Conservation (phyloP, 305 asterid species). For the Euphrasia arctica region DNA sequence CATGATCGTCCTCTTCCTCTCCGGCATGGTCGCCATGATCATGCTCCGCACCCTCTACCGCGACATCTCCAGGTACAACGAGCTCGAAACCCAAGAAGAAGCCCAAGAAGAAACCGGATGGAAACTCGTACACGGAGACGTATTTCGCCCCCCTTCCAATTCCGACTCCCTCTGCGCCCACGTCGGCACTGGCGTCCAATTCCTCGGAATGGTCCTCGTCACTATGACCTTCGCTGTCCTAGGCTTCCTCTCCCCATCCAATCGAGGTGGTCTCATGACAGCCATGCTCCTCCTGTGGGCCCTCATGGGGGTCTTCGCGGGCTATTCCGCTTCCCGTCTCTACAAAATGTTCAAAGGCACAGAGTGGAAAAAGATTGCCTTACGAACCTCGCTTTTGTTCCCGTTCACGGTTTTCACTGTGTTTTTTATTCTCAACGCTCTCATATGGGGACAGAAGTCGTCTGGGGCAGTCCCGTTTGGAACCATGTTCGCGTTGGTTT, state of each 20-base stretch:
- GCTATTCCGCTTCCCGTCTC: slow-evolving; percentile 67
- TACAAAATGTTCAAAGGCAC: slow-evolving; percentile 83
- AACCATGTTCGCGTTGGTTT: slow-evolving; percentile 66
- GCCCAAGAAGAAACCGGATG: slow-evolving; percentile 88
- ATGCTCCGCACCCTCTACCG: slow-evolving; percentile 85
- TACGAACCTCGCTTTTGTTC: slow-evolving; percentile 60
- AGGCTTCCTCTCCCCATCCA: slow-evolving; percentile 85
- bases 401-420: slow-evolving; percentile 56
- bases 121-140: slow-evolving; percentile 85
- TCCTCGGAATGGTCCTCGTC: slow-evolving; percentile 75
- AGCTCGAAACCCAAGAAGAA: slow-evolving; percentile 84
- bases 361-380: slow-evolving; percentile 75
- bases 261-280: slow-evolving; percentile 85
- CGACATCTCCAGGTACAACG: slow-evolving; percentile 82
- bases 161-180: slow-evolving; percentile 68
- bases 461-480: slow-evolving; percentile 86
- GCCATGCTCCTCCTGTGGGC: slow-evolving; percentile 88
- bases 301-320: slow-evolving; percentile 81
- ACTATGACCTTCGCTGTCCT: slow-evolving; percentile 78
- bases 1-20: slow-evolving; percentile 84
- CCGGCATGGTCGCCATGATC: slow-evolving; percentile 95
- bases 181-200: slow-evolving; percentile 83
- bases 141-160: slow-evolving; percentile 73
- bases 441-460: slow-evolving; percentile 80
- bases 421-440: slow-evolving; percentile 63